phyloP scores from a whole-genome alignment of 805 yeast species.

The Teunomyces lycoperdinae region DNA sequence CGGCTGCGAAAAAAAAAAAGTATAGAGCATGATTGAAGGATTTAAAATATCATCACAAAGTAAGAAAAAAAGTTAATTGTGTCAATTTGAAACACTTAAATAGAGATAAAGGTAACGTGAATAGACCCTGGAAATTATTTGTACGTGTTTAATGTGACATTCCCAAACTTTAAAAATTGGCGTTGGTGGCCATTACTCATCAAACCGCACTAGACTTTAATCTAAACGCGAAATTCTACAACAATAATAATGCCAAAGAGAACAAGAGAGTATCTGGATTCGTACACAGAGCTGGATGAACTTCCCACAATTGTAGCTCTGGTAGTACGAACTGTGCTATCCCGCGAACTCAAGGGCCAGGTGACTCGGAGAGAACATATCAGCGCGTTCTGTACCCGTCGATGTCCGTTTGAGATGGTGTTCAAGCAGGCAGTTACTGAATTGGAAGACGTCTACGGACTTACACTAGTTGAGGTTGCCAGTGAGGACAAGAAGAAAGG shows the following conservation, averaged over 20 bases:
- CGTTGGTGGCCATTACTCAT: too few species aligned
- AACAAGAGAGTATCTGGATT: neutral
- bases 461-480: constrained; percentile 19
- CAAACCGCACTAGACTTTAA: neutral
- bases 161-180: too few species aligned
- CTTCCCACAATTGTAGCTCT: constrained; percentile 7
- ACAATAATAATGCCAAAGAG: constrained; percentile 4
- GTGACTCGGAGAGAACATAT: constrained; percentile 24
- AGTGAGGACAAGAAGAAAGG: constrained; percentile 4
- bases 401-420: constrained; percentile 10
- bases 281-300: constrained; percentile 5
- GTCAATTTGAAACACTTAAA: too few species aligned
- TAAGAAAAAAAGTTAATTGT: too few species aligned
- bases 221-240: neutral
- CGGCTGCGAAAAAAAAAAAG: neutral
- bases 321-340: constrained; percentile 16
- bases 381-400: neutral
- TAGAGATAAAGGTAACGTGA: too few species aligned
- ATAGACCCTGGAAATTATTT: too few species aligned
- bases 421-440: constrained; percentile 14
- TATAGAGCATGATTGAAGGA: too few species aligned
- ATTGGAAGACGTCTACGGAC: constrained; percentile 26
- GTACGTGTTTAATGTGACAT: too few species aligned
- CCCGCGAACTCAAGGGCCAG: constrained; percentile 20
- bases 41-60: too few species aligned